Base-by-base conservation (phyloP, 805 yeast species). In the Starmerella tilneyi region DNA sequence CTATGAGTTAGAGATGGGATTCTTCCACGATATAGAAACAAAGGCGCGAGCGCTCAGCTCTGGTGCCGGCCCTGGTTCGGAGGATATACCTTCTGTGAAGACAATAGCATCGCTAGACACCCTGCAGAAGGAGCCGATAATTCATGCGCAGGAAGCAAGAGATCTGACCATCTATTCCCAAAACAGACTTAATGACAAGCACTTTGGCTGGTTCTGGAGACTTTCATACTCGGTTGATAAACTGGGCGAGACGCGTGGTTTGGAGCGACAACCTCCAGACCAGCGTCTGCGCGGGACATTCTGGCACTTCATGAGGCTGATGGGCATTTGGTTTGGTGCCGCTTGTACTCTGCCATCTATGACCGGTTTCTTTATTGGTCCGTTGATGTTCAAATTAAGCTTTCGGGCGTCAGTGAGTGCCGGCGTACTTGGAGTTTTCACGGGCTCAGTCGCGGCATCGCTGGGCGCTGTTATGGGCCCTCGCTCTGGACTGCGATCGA, bases 381-480 rank as follows among this genome's bases (percentile, higher is more conserved):
- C 94, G 0, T 60, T 83, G 41, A 57, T 82, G 2, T 85, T 74
- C 58, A 81, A 74, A 2, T 65, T 85, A 20, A 83, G 84, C 12
- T 78, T 82, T 55, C 73, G 65, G 46, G 80, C 83, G 54, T 66
- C 83, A 1, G 56, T 82, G 49, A 63, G 75, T 3, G 66, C 76
- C 16, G 94, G 94, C 1, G 51, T 81, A 16, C 53, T 77, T 5
- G 84, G 84, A 0, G 73, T 75, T 47, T 60, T 75, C 24, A 54
- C 81, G 2, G 96, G 96, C 0, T 79, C 92, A 57, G 60, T 72
- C 6, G 66, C 84, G 22, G 94, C 94, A 2, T 92, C 84, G 0
- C 84, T 83, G 58, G 83, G 92, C 59, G 72, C 94, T 5, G 72
- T 78, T 4, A 78, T 85, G 85, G 96, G 96, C 3, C 94, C 96